Conservation (phyloP, 176 grass and related monocot species). For the Rhipidocladum racemiflorum region DNA sequence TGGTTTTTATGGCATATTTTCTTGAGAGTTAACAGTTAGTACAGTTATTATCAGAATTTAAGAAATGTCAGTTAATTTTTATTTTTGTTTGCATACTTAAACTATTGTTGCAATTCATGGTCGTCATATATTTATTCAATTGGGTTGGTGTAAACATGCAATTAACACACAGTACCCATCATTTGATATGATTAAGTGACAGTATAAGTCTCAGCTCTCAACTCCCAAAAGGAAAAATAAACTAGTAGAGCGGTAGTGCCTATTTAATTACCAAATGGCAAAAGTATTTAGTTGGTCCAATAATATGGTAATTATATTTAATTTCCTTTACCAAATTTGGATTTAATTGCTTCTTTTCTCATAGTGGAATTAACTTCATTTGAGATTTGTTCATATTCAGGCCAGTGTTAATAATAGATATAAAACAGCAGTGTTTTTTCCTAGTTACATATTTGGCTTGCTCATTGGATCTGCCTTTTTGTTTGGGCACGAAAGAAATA, state of each 20-base stretch:
- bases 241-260: not conserved
- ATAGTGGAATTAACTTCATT: not conserved
- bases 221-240: not conserved
- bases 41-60: not conserved
- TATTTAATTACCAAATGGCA: not conserved
- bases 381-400: not conserved
- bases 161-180: not conserved
- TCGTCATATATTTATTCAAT: not conserved
- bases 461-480: not conserved
- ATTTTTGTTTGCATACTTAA: not conserved
- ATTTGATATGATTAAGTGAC: not conserved
- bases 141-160: not conserved
- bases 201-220: not conserved
- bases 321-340: too few species aligned
- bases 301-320: not conserved
- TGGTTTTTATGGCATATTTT: not conserved
- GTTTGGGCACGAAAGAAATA: not conserved
- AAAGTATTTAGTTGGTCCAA: not conserved
- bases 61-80: not conserved
- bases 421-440: conserved; percentile 2
- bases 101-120: not conserved
- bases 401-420: not conserved
- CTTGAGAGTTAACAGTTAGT: not conserved
- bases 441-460: not conserved
- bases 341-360: not conserved